Conservation (phyloP, 2,329 filamentous ascomycete genomes). For the Penicillium sp. region DNA sequence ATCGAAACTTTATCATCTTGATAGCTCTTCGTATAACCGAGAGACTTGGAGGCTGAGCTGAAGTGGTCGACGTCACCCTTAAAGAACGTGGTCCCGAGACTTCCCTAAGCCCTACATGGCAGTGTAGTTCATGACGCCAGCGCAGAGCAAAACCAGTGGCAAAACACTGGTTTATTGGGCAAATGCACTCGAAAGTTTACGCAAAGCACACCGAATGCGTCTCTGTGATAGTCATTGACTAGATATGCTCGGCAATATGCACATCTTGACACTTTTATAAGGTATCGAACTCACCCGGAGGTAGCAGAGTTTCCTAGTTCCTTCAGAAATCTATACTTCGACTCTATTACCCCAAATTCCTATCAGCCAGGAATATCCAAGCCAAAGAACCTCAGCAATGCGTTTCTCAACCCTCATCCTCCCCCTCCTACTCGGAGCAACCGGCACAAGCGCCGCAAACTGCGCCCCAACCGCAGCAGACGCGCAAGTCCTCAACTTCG, state of each 20-base stretch:
- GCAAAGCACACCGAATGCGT: constrained; percentile 1
- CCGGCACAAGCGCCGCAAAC: constrained; percentile 9
- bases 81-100: background rate
- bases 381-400: constrained; percentile 11
- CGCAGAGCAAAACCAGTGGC: no score
- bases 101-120: background rate
- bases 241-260: background rate
- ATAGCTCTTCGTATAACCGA: background rate
- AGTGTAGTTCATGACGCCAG: constrained; percentile 9
- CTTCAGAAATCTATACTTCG: no score
- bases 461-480: constrained; percentile 25
- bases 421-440: constrained; percentile 22
- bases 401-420: constrained; percentile 19
- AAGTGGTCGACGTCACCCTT: constrained; percentile 8
- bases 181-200: background rate
- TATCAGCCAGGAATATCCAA: background rate
- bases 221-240: background rate
- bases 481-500: constrained; percentile 22
- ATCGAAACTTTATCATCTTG: background rate
- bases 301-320: background rate
- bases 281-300: background rate
- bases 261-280: background rate
- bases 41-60: no score
- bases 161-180: background rate
- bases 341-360: no score